Conservation (phyloP, 495 filamentous ascomycete species). For the Cairneyella variabilis region DNA sequence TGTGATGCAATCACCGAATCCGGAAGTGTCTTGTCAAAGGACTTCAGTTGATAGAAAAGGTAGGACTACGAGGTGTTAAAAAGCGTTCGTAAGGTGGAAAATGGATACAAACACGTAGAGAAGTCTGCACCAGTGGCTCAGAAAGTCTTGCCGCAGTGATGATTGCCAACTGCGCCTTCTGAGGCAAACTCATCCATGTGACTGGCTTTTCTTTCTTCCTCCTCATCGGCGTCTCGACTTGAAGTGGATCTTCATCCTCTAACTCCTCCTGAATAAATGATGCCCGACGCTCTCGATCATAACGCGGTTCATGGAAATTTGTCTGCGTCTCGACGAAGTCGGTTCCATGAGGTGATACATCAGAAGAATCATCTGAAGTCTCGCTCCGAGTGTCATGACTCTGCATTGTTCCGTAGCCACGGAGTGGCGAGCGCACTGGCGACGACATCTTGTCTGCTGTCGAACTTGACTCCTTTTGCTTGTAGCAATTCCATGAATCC, state of each 20-base stretch:
- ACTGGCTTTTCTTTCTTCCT: constrained; percentile 34
- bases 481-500: no score
- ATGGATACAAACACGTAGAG: constrained; percentile 49
- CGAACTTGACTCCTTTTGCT: no score
- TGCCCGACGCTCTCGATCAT: constrained; percentile 12
- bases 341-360: constrained; percentile 19
- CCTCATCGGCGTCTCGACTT: constrained; percentile 11
- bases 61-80: constrained; percentile 48
- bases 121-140: constrained; percentile 76
- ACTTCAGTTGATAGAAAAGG: constrained; percentile 76
- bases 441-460: no score
- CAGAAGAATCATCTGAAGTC: no score
- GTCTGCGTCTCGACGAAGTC: constrained; percentile 3
- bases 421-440: no score
- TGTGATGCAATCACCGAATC: constrained; percentile 70
- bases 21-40: constrained; percentile 60
- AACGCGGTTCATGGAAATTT: neutral
- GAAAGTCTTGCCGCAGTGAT: constrained; percentile 71
- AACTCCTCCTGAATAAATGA: constrained; percentile 24
- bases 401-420: no score
- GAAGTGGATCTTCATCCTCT: constrained; percentile 24
- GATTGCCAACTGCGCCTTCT: constrained; percentile 70
- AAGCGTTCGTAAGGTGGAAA: constrained; percentile 13
- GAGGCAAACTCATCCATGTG: constrained; percentile 66
- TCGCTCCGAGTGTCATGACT: no score